These are phyloP conservation scores for Phallus indusiatus DNA, from an alignment of 768 basidiomycete genomes.

Conservation along the genomic window DNA sequence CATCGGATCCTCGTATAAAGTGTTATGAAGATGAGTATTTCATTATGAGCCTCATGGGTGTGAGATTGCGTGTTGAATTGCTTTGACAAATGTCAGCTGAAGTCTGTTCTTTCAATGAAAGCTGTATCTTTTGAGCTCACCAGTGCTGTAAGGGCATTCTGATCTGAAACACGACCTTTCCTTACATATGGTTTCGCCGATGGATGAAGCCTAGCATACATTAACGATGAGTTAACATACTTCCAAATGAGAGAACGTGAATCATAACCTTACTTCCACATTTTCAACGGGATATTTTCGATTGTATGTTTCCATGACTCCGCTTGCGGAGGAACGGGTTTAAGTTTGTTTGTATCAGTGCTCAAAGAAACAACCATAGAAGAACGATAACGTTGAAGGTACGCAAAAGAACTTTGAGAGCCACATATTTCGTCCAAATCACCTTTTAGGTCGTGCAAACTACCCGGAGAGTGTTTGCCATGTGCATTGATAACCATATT, in stretches of 20 bases:
- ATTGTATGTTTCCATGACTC: slow-evolving; percentile 39
- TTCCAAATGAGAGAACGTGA: neutral
- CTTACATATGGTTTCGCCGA: slow-evolving; percentile 1
- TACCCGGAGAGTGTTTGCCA: slow-evolving; percentile 17
- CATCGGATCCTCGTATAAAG: slow-evolving; percentile 53
- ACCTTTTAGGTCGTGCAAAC: slow-evolving; percentile 42
- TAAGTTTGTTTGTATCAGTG: slow-evolving; percentile 5
- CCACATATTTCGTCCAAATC: slow-evolving; percentile 39
- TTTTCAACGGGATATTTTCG: slow-evolving; percentile 41
- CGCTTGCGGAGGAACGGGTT: slow-evolving; percentile 36
- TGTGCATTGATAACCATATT: neutral
- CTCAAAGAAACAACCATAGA: slow-evolving; percentile 16
- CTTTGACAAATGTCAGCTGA: neutral
- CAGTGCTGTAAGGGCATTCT: neutral
- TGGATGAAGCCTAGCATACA: neutral
- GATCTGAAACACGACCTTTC: slow-evolving; percentile 1
- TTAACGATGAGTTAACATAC: neutral
- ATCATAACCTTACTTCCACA: slow-evolving; percentile 46
- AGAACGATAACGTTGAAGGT: slow-evolving; percentile 39
- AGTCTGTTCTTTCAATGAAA: neutral
- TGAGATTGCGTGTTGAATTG: neutral
- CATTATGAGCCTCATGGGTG: neutral
- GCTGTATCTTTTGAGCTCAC: neutral
- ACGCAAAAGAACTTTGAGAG: slow-evolving; percentile 46
- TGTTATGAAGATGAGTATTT: slow-evolving; percentile 50